These are phyloP conservation scores for Xylaria arbuscula DNA, from an alignment of 2,329 filamentous ascomycete genomes.

Conservation along the genomic window DNA sequence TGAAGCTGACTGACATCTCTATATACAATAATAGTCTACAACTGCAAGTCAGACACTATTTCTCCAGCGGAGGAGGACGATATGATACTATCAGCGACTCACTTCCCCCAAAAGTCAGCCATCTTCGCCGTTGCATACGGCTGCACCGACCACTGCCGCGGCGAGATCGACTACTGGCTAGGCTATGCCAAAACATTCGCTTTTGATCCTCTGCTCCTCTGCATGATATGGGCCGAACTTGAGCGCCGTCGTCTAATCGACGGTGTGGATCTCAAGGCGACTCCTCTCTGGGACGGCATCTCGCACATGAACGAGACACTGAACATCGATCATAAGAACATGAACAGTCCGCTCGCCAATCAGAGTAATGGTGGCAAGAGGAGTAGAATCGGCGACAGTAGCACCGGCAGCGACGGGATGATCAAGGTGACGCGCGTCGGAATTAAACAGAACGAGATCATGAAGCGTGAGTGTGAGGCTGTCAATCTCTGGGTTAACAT, in stretches of 20 bases:
- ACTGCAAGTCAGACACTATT: constrained; percentile 42
- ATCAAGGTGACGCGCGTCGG: background rate
- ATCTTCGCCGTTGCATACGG: constrained; percentile 42
- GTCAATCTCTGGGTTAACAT: constrained; percentile 37
- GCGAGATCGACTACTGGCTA: constrained; percentile 5
- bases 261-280: constrained; percentile 23
- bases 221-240: constrained; percentile 39
- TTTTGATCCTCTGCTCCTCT: constrained; percentile 40
- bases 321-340: no score
- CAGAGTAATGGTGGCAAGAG: no score
- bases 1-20: no score
- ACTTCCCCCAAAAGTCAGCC: constrained; percentile 32
- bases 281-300: no score
- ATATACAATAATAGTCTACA: constrained; percentile 37
- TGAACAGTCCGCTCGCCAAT: no score
- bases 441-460: constrained; percentile 10
- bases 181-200: constrained; percentile 5
- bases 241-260: constrained; percentile 39
- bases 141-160: constrained; percentile 23
- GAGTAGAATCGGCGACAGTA: constrained; percentile 36
- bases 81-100: constrained; percentile 40
- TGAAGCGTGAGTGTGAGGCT: constrained; percentile 35
- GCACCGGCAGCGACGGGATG: constrained; percentile 25
- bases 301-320: no score
- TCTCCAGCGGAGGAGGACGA: constrained; percentile 28